These are phyloP conservation scores for Nemania sp. DNA, from an alignment of 2,329 filamentous ascomycete species.

Conservation along the genomic window DNA sequence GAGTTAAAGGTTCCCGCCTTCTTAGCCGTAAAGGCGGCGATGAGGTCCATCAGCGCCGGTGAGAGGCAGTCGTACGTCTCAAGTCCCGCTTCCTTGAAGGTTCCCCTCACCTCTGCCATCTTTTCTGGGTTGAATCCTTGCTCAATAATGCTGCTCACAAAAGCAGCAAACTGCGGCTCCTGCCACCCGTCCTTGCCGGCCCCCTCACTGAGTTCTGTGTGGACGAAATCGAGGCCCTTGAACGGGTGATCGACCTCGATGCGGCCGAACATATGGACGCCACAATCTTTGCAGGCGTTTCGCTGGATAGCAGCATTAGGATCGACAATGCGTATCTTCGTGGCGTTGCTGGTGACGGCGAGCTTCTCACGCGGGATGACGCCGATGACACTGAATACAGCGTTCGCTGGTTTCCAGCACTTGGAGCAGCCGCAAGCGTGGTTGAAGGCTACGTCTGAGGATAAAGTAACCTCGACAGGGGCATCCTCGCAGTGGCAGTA, in stretches of 20 bases:
- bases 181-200: conserved; percentile 73
- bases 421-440: conserved; percentile 79
- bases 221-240: conserved; percentile 77
- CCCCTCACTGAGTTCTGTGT: conserved; percentile 64
- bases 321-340: conserved; percentile 61
- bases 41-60: conserved; percentile 70
- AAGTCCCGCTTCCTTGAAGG: conserved; percentile 66
- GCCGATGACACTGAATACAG: conserved; percentile 73
- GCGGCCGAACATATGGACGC: conserved; percentile 72
- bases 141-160: conserved; percentile 76
- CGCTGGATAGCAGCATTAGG: conserved; percentile 70
- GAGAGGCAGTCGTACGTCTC: conserved; percentile 73
- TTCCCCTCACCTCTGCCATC: conserved; percentile 66
- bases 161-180: conserved; percentile 77
- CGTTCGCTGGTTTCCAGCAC: conserved; percentile 75
- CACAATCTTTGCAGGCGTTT: conserved; percentile 70
- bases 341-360: conserved; percentile 66
- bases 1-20: conserved; percentile 52
- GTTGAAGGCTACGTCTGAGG: conserved; percentile 73
- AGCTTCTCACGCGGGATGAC: conserved; percentile 69
- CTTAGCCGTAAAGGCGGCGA: conserved; percentile 60
- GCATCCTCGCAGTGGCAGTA: conserved; percentile 68
- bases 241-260: conserved; percentile 75
- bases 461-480: conserved; percentile 69
- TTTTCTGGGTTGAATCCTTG: conserved; percentile 69